Evolutionary conservation across 352 stramenopile species (phyloP).

Genomic region (Pythium dissimile): DNA sequence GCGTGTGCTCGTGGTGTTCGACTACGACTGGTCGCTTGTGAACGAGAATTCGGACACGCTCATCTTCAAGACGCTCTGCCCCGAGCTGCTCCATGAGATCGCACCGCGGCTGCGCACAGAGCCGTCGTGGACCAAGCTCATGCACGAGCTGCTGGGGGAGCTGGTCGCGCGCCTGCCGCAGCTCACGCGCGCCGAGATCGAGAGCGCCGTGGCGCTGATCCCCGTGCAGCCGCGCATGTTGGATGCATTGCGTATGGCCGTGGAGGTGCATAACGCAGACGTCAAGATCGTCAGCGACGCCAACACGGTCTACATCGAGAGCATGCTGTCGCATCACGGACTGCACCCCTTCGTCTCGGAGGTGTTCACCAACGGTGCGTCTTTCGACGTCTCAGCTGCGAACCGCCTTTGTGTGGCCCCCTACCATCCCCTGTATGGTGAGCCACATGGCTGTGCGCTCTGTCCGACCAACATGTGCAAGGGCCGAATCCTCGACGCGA

Average conservation of each 20-base stretch:
- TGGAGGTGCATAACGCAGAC: conserved; percentile 31
- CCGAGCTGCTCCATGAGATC: conserved; percentile 46
- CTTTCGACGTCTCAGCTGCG: conserved; percentile 24
- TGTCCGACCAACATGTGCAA: conserved; percentile 86
- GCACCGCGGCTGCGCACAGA: conserved; percentile 18
- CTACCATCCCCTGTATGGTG: conserved; percentile 36
- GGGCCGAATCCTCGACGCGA: conserved; percentile 50
- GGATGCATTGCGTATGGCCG: conserved; percentile 51
- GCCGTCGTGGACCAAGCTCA: conserved; percentile 58
- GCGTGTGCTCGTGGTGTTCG: conserved; percentile 64
- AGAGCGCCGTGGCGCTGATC: conserved; percentile 40
- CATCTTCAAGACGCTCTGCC: conserved; percentile 64
- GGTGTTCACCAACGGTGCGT: conserved; percentile 55
- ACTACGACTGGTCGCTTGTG: conserved; percentile 84
- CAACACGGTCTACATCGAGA: conserved; percentile 79
- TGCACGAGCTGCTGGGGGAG: conserved; percentile 57
- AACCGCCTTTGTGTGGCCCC: conserved; percentile 46
- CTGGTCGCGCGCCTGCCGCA: conserved; percentile 38
- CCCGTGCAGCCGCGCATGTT: conserved; percentile 67
- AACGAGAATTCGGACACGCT: conserved; percentile 84
- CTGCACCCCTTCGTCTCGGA: conserved; percentile 35
- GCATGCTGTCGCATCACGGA: conserved; percentile 49
- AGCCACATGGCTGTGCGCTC: conserved; percentile 48
- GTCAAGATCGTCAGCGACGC: conserved; percentile 77
- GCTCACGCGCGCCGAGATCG: conserved; percentile 33